Conservation (phyloP, 306 rosid genomes). For the Mucuna pruriens region DNA sequence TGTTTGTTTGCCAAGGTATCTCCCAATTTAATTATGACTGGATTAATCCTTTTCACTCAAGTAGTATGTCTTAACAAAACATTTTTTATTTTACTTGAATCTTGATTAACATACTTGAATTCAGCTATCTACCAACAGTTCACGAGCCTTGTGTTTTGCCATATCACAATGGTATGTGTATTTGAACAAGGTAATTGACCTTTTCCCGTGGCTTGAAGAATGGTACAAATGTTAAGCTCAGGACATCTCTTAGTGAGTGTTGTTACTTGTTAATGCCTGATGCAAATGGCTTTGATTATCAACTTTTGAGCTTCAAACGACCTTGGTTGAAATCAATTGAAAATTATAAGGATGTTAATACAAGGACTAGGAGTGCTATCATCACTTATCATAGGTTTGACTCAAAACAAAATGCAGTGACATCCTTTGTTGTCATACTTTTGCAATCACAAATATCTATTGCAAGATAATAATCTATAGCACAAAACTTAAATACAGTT, state of each 20-base stretch:
- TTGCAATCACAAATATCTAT: not conserved
- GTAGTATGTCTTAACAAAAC: not conserved
- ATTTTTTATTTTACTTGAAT: not conserved
- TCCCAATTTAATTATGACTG: not conserved
- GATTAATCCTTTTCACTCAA: not conserved
- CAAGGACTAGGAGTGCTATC: not conserved
- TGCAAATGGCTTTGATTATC: slow-evolving; percentile 16
- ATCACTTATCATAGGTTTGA: too few species aligned
- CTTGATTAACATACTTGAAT: not conserved
- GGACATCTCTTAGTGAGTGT: not conserved
- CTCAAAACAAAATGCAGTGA: not conserved
- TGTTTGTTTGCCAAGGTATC: not conserved
- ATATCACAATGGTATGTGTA: not conserved
- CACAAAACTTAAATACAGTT: too few species aligned
- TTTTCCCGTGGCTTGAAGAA: slow-evolving; percentile 15
- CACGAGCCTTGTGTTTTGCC: not conserved
- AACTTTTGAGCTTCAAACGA: not conserved
- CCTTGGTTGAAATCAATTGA: slow-evolving; percentile 18
- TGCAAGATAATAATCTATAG: not conserved
- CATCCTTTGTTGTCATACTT: not conserved
- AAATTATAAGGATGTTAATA: not conserved
- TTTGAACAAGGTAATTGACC: slow-evolving; percentile 19
- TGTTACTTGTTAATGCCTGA: too few species aligned
- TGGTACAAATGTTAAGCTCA: not conserved
- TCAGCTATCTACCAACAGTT: not conserved